A percentile compares a stretch with the other conserved stretches of the same genome.
Evolutionary conservation across 2,329 filamentous ascomycete genomes (phyloP).

Genomic region (Ploettnerulaceae sp.): DNA sequence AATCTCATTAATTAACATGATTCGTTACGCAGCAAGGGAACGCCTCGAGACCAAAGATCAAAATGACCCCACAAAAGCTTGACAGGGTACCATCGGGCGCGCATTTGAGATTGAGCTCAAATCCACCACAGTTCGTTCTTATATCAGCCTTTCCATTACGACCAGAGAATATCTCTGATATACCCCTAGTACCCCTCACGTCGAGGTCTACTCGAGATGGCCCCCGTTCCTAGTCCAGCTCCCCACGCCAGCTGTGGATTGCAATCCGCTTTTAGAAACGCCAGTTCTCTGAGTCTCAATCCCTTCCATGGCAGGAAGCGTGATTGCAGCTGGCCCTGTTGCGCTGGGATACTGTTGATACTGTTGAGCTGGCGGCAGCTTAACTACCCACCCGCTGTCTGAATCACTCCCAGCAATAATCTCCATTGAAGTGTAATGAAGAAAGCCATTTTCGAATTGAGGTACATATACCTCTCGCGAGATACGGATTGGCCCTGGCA

Average conservation of each 20-base stretch:
- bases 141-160: no score
- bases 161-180: neutral
- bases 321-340: conserved; percentile 22
- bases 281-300: conserved; percentile 15
- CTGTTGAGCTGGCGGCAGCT: conserved; percentile 18
- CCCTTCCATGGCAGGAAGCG: conserved; percentile 19
- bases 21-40: conserved; percentile 11
- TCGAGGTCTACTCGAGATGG: conserved; percentile 9
- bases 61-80: conserved; percentile 6
- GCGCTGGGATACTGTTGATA: conserved; percentile 24
- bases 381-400: conserved; percentile 31
- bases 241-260: conserved; percentile 8
- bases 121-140: no score
- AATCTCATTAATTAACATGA: conserved; percentile 11
- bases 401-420: conserved; percentile 35
- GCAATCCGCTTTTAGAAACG: conserved; percentile 12
- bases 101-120: no score
- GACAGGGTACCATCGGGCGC: conserved; percentile 4
- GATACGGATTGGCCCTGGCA: conserved; percentile 24
- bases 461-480: conserved; percentile 44
- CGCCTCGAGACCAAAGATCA: conserved; percentile 2
- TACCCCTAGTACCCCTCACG: neutral
- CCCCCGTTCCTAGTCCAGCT: conserved; percentile 14
- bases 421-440: conserved; percentile 47
- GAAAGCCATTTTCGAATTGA: conserved; percentile 40